phyloP scores from a whole-genome alignment of 1,284 basidiomycete genomes.

The Ganoderma boninense region DNA sequence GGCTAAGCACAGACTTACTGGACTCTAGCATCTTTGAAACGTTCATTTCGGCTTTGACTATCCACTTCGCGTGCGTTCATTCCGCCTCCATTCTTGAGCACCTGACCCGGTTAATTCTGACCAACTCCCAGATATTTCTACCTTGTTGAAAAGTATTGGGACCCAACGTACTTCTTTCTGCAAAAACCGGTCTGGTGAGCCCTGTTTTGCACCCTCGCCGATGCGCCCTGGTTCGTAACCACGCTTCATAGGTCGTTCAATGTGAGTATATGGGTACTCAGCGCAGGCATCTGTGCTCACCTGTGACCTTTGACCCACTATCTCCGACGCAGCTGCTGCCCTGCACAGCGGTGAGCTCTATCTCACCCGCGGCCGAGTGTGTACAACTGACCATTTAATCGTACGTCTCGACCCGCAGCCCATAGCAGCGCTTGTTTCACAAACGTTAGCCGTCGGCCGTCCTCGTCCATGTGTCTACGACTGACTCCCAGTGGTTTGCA shows the following conservation, averaged over 20 bases:
- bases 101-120: no score
- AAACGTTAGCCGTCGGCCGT: neutral
- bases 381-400: neutral
- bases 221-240: neutral
- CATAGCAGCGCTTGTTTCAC: conserved; percentile 14
- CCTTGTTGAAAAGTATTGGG: conserved; percentile 16
- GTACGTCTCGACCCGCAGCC: neutral
- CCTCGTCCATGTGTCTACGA: neutral
- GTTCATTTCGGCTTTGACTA: conserved; percentile 6
- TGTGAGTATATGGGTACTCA: neutral
- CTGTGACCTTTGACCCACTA: neutral
- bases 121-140: conserved; percentile 13
- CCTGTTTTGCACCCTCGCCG: no score
- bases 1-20: neutral
- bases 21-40: conserved; percentile 11
- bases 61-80: conserved; percentile 15
- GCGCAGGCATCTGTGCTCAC: neutral
- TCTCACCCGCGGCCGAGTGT: no score
- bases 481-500: neutral
- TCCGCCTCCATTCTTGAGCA: no score
- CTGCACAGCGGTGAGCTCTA: neutral
- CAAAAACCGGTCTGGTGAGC: conserved; percentile 11
- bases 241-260: conserved; percentile 11
- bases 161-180: conserved; percentile 17
- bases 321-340: neutral